Evolutionary conservation across 1,284 basidiomycete species (phyloP).

Genomic region (Ganoderma meredithae): DNA sequence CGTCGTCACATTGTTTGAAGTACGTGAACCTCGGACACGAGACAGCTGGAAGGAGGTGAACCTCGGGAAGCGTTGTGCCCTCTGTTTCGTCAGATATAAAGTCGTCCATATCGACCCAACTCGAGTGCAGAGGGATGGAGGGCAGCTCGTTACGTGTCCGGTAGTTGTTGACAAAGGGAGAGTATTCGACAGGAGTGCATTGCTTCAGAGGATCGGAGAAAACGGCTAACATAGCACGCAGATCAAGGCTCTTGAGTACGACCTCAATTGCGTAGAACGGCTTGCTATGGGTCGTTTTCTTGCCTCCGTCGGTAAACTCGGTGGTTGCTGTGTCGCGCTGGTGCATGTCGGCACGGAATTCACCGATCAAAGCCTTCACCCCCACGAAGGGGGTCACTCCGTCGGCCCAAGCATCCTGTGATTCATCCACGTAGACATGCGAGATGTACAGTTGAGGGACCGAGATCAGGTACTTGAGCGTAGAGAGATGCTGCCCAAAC

Average conservation of each 20-base stretch:
- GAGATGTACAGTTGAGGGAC: conserved; percentile 85
- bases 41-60: conserved; percentile 78
- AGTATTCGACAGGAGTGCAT: conserved; percentile 54
- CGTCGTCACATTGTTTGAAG: conserved; percentile 62
- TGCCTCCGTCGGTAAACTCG: conserved; percentile 56
- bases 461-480: conserved; percentile 91
- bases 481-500: conserved; percentile 89
- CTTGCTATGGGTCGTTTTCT: conserved; percentile 77
- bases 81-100: conserved; percentile 82
- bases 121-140: conserved; percentile 48
- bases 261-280: conserved; percentile 95
- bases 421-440: conserved; percentile 88
- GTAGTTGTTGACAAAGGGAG: conserved; percentile 58
- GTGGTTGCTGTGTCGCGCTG: conserved; percentile 88
- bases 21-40: conserved; percentile 88
- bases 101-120: conserved; percentile 87
- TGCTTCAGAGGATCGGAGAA: conserved; percentile 79
- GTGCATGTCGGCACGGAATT: conserved; percentile 91
- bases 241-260: conserved; percentile 78
- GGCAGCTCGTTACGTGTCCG: conserved; percentile 53
- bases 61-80: conserved; percentile 61
- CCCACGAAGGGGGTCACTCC: conserved; percentile 87
- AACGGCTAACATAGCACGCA: conserved; percentile 81
- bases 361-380: conserved; percentile 82
- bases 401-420: conserved; percentile 76